Conservation (phyloP, 2,329 filamentous ascomycete genomes). For the Aspergillus felis region DNA sequence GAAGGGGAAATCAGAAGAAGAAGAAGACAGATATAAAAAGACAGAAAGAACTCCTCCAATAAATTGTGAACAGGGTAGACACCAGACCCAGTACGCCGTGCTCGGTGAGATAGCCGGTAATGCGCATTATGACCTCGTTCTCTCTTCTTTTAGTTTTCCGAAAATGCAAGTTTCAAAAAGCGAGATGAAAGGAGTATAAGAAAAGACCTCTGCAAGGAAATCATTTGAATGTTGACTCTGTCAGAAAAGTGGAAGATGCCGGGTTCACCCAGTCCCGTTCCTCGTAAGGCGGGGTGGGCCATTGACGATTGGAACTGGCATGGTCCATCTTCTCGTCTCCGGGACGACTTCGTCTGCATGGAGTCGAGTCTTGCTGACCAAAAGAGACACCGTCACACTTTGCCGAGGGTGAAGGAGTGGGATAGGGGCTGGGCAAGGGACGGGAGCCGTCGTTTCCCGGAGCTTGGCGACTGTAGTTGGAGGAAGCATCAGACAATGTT, state of each 20-base stretch:
- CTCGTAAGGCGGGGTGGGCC: constrained; percentile 94
- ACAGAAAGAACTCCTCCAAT: constrained; percentile 10
- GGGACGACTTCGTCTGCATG: constrained; percentile 66
- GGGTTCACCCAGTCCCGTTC: constrained; percentile 87
- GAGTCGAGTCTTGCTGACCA: constrained; percentile 49
- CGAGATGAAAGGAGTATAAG: constrained; percentile 9
- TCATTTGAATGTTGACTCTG: constrained; percentile 47
- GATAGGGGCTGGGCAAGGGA: constrained; percentile 51
- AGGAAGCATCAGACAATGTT: constrained; percentile 42
- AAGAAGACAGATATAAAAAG: not conserved
- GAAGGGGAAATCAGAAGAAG: not conserved
- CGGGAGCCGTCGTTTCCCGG: constrained; percentile 25
- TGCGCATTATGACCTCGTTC: constrained; percentile 21
- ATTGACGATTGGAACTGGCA: constrained; percentile 61
- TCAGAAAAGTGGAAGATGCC: constrained; percentile 76
- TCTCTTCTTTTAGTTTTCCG: constrained; percentile 11
- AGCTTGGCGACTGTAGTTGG: constrained; percentile 49
- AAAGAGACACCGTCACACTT: constrained; percentile 75
- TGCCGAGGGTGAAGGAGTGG: constrained; percentile 75
- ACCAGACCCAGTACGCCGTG: constrained; percentile 30
- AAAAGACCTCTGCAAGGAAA: constrained; percentile 5
- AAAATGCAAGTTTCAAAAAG: not conserved
- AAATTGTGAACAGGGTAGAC: constrained; percentile 18
- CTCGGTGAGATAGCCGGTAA: constrained; percentile 23
- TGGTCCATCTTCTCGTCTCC: constrained; percentile 54